Evolutionary conservation across 768 basidiomycete species (phyloP).

Genomic region (Pleurotus giganteus): DNA sequence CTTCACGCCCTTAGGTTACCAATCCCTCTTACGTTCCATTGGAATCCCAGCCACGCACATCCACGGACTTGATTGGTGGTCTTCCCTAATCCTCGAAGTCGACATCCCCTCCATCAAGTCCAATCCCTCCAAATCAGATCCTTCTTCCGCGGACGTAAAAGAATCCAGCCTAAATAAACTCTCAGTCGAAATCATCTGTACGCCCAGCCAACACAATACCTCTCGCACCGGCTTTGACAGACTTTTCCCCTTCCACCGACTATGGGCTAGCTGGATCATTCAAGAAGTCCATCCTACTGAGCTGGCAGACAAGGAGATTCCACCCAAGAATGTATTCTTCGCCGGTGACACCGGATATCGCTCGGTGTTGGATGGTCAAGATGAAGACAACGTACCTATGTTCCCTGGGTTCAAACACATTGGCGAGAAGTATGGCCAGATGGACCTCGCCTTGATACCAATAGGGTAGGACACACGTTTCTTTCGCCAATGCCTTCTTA

Average conservation of each 20-base stretch:
- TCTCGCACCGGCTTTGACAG: constrained; percentile 45
- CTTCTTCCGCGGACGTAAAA: background rate
- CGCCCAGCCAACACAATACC: constrained; percentile 65
- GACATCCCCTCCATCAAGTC: constrained; percentile 14
- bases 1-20: constrained; percentile 59
- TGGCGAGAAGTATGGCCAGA: constrained; percentile 57
- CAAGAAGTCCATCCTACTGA: constrained; percentile 41
- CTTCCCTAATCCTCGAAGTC: constrained; percentile 38
- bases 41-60: constrained; percentile 37
- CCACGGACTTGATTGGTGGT: constrained; percentile 69
- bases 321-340: constrained; percentile 51
- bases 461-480: constrained; percentile 44
- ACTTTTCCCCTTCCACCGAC: constrained; percentile 39
- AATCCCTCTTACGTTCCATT: constrained; percentile 34
- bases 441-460: constrained; percentile 70
- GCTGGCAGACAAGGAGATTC: constrained; percentile 13
- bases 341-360: constrained; percentile 71
- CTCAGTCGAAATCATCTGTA: constrained; percentile 51
- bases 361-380: constrained; percentile 42
- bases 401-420: constrained; percentile 78
- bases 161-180: constrained; percentile 7
- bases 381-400: constrained; percentile 48
- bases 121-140: constrained; percentile 4
- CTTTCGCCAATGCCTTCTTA: background rate
- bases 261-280: constrained; percentile 70